Base-by-base conservation (phyloP, 2,329 filamentous ascomycete genomes). In the Didymella glomerata region DNA sequence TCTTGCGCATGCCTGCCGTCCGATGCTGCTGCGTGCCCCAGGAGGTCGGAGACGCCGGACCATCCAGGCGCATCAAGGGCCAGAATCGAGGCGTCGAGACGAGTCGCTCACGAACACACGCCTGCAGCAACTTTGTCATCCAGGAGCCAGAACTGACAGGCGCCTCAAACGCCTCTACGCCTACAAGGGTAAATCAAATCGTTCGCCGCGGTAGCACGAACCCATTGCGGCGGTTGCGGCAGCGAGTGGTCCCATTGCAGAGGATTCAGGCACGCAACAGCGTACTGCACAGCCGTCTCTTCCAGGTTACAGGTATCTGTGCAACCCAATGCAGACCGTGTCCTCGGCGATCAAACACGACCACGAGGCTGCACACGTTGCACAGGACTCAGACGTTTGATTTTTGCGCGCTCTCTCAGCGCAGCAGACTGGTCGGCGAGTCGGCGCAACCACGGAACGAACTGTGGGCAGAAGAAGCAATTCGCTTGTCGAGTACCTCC, bases 321-420 rank as follows among this genome's bases (percentile, higher is more conserved):
- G 27, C 47, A 40, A 41, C 56, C 47, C 49, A 44, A 44, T 63
- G 59, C 62, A 66, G 60, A 52, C 60, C 32, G 63, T 54, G 42
- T 62, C 45, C 32, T 70, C 66, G 69, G 61, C 69, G 68, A 70
- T 69, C 66, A 64, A 47, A 56, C 61, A 41, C 54, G 32, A 54
- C 55, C 51, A 57, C 51, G 61, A 64, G 58, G 63, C 63, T 66
- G 59, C 63, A 62, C 57, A 55, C 41, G 46, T 59, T 46, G 56
- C 50, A 54, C 56, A 46, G 46, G 46, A 54, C 41, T 34, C 65
- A 61, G 28, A 44, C 20, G 25, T 52, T 41, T 18, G 18, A 18
- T 46, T 16, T 38, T 38, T 36, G n/a, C 14, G 28, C 44, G 30
- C 30, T 46, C 32, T 27, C 34, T 27, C 27, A 52, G 54, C 48